These are phyloP conservation scores for Wickerhamomyces sp. DNA, from an alignment of 1,139 yeast genomes.

Conservation along the genomic window DNA sequence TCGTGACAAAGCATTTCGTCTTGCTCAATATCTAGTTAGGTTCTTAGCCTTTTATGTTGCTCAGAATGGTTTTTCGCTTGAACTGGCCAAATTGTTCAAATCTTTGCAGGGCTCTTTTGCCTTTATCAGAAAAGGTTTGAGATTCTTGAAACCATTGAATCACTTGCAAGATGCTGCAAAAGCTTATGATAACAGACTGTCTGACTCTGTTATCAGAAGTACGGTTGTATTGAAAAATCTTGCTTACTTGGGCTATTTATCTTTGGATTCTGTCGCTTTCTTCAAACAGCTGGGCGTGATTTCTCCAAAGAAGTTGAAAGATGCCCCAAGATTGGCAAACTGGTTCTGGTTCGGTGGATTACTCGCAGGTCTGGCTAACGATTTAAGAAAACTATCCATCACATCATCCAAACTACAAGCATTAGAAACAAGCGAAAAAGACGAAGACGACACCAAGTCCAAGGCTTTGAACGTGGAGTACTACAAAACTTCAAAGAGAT, in stretches of 20 bases:
- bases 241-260: constrained; percentile 70
- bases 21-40: constrained; percentile 77
- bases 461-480: constrained; percentile 32
- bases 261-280: constrained; percentile 72
- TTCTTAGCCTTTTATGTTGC: constrained; percentile 62
- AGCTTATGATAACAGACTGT: constrained; percentile 66
- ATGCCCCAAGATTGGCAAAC: constrained; percentile 39
- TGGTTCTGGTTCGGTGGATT: constrained; percentile 80
- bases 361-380: constrained; percentile 55
- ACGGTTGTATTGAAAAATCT: constrained; percentile 64
- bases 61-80: constrained; percentile 54
- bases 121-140: constrained; percentile 75
- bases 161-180: constrained; percentile 69
- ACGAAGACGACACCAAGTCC: constrained; percentile 22
- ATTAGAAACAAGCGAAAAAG: constrained; percentile 26
- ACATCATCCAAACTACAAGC: constrained; percentile 28
- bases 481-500: constrained; percentile 51
- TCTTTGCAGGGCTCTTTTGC: constrained; percentile 56
- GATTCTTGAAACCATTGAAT: constrained; percentile 79
- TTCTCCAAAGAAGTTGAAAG: constrained; percentile 30
- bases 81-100: constrained; percentile 46
- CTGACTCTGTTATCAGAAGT: constrained; percentile 56
- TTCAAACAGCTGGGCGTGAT: constrained; percentile 44
- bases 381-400: constrained; percentile 42
- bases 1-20: constrained; percentile 75